These are phyloP conservation scores for Calocera cornea DNA, from an alignment of 768 basidiomycete genomes.

Conservation along the genomic window DNA sequence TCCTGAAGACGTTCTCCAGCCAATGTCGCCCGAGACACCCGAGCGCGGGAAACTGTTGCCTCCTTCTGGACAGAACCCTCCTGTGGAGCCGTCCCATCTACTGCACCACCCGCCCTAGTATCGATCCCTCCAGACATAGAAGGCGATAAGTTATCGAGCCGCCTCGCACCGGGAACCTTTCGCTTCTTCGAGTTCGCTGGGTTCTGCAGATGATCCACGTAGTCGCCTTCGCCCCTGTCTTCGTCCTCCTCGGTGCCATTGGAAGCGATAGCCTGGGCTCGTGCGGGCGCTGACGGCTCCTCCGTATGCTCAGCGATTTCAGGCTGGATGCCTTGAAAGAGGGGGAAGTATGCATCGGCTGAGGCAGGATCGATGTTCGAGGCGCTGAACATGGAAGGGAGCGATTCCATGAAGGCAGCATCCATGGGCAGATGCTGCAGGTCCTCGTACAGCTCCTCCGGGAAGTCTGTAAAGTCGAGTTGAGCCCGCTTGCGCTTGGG, in stretches of 20 bases:
- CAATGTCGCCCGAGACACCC: conserved; percentile 20
- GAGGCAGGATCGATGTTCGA: not conserved
- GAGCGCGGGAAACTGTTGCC: conserved; percentile 15
- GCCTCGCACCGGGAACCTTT: conserved; percentile 49
- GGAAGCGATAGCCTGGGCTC: not conserved
- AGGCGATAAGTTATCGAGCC: not conserved
- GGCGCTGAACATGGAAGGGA: not conserved
- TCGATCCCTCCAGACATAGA: conserved; percentile 17
- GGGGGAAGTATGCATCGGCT: not conserved
- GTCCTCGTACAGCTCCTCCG: not conserved
- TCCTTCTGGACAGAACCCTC: conserved; percentile 23
- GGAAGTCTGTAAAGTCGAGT: not conserved
- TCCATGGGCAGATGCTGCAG: not conserved
- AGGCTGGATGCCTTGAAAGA: not conserved
- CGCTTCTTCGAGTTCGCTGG: conserved; percentile 80
- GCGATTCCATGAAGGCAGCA: not conserved
- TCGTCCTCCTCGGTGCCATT: conserved; percentile 30
- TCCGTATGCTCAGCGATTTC: not conserved
- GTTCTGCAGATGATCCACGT: conserved; percentile 54
- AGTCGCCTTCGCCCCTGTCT: conserved; percentile 46
- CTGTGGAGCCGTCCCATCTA: conserved; percentile 15
- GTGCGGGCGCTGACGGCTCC: not conserved
- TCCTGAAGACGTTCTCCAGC: conserved; percentile 68
- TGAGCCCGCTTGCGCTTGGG: not conserved
- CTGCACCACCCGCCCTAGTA: conserved; percentile 28